Base-by-base conservation (phyloP, 345 rosid genomes). In the Lumnitzera littorea region DNA sequence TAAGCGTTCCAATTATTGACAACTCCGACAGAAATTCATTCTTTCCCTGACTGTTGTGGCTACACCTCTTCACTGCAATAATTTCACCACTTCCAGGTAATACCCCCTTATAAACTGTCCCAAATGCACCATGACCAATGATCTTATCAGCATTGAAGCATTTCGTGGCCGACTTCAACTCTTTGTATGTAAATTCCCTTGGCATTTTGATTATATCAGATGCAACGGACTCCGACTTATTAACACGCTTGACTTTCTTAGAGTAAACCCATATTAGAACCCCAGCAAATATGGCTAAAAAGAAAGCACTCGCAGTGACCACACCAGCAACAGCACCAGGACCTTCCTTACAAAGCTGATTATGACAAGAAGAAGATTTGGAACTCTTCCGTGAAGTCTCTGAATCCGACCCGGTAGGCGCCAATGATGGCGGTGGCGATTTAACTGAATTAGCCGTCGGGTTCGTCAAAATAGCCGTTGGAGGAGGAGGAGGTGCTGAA, bases 301-400 rank as follows among this genome's bases (percentile, higher is more conserved):
- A 74, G 76, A 83, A 88, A 5, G 97, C 97, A 51, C 99, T 81
- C 17, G 97, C 96, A 2, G 97, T 91, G 17, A 84, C 96, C 0
- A 86, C 97, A 27, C 99, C 99, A 24, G 94, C 99, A 55, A 95
- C 97, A 12, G 97, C 97, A 59, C 95, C 97, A 1, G 97, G 81
- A 17, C 91, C 85, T 58, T 84, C 77, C 67, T 80, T 87, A 66
- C 98, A 92, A 51, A 92, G 87, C 76, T 81, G 84, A 69, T 88
- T 84, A 67, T 82, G 91, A 61, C 97, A 91, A 12, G 94, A 78
- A 12, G 94, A 78, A 2, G 95, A 79, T 65, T 17, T 50, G 58
- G 62, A 56, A 5, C 76, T 72, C 41, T 71, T 67, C 73, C 72
- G 86, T 48, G 63, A 57, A 55, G 78, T 67, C 47, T 59, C 41